Evolutionary conservation across 164 flowering plant genomes (phyloP).

Genomic region (Annona cherimola): DNA sequence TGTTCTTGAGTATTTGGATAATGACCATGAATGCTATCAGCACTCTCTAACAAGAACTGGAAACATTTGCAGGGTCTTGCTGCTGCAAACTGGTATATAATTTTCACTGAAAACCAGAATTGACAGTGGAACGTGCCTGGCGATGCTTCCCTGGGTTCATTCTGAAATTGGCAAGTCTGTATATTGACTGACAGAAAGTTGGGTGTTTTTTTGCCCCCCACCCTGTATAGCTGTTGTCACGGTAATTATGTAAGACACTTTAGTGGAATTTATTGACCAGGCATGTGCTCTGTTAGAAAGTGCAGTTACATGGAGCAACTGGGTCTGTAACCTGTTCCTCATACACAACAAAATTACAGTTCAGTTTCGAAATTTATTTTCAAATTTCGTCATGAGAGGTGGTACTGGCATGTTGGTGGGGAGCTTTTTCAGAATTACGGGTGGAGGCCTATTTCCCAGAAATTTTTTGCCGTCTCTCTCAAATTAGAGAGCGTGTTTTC

Average conservation of each 20-base stretch:
- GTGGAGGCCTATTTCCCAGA: no score
- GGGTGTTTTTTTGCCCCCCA: background rate
- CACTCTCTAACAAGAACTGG: background rate
- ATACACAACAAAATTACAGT: no score
- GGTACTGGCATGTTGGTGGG: no score
- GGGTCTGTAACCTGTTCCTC: background rate
- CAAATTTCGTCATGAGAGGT: no score
- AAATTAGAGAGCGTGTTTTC: no score
- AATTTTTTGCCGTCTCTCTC: no score
- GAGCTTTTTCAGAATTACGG: no score
- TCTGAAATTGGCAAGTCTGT: background rate
- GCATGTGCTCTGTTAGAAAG: background rate
- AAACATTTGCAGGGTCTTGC: no score
- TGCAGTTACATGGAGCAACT: background rate
- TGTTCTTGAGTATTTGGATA: background rate
- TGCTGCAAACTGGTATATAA: no score
- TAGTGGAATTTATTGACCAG: background rate
- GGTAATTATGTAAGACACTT: background rate
- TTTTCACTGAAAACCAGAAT: no score
- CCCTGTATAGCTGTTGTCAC: background rate
- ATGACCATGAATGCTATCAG: background rate
- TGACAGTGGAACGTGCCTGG: background rate
- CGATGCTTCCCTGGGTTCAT: background rate
- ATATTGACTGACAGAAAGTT: background rate
- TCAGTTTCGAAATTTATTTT: no score